Evolutionary conservation across 2,329 filamentous ascomycete species (phyloP).

Genomic region (Pyrenochaeta sp.): DNA sequence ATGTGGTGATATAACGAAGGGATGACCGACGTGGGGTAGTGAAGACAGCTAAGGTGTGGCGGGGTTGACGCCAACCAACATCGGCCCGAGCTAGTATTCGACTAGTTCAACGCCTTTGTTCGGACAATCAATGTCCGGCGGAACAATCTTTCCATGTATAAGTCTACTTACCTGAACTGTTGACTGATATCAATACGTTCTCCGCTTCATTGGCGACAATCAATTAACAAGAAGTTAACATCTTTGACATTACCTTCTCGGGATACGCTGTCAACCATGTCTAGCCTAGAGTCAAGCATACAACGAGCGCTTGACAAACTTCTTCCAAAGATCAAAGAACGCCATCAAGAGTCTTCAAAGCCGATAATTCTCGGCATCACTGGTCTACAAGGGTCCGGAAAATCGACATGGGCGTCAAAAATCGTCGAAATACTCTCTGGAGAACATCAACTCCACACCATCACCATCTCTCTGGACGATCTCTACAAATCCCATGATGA

Average conservation of each 20-base stretch:
- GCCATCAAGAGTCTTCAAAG: conserved; percentile 47
- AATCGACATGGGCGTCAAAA: conserved; percentile 78
- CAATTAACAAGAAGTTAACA: too few species aligned
- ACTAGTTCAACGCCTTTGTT: not conserved
- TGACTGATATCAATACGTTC: too few species aligned
- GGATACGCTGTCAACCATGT: conserved; percentile 23
- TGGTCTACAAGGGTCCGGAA: conserved; percentile 90
- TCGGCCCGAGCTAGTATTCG: not conserved
- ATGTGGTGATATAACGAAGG: not conserved
- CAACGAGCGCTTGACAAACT: conserved; percentile 36
- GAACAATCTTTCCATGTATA: not conserved
- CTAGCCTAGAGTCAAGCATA: conserved; percentile 38
- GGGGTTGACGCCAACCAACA: not conserved
- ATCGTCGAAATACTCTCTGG: conserved; percentile 38
- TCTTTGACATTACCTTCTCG: not conserved
- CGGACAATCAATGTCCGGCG: not conserved
- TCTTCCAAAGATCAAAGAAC: conserved; percentile 35
- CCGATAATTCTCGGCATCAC: conserved; percentile 90
- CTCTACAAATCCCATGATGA: conserved; percentile 80
- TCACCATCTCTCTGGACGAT: conserved; percentile 71
- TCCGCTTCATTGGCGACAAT: too few species aligned
- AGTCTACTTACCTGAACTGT: too few species aligned
- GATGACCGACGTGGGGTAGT: not conserved
- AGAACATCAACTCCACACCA: conserved; percentile 33
- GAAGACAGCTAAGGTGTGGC: not conserved